Evolutionary conservation across 2,329 filamentous ascomycete species (phyloP).

Genomic region (Penicillium sp.): DNA sequence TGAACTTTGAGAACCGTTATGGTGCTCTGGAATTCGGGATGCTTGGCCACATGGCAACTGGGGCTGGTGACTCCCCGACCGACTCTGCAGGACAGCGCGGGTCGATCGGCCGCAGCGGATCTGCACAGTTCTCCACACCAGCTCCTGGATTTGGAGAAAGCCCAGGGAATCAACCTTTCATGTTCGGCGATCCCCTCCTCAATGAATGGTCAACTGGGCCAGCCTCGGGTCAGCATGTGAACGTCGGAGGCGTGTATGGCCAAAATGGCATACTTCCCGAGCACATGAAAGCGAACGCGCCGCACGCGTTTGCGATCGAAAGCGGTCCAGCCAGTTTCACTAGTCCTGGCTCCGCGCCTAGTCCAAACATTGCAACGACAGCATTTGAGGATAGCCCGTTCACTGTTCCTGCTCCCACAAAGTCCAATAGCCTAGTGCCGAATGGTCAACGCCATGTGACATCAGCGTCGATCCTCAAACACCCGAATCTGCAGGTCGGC

Average conservation of each 20-base stretch:
- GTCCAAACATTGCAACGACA: slow-evolving; percentile 47
- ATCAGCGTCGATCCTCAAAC: slow-evolving; percentile 47
- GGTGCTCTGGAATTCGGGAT: slow-evolving; percentile 95
- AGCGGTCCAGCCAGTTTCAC: slow-evolving; percentile 58
- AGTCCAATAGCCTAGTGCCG: slow-evolving; percentile 31
- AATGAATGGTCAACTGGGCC: slow-evolving; percentile 48
- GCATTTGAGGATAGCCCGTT: slow-evolving; percentile 44
- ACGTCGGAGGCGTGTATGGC: slow-evolving; percentile 38
- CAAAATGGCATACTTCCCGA: slow-evolving; percentile 40
- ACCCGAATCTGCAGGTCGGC: slow-evolving; percentile 38
- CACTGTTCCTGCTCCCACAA: slow-evolving; percentile 22
- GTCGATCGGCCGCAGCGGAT: slow-evolving; percentile 47
- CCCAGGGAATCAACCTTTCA: slow-evolving; percentile 46
- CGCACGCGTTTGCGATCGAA: slow-evolving; percentile 64
- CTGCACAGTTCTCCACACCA: slow-evolving; percentile 42
- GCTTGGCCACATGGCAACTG: slow-evolving; percentile 93
- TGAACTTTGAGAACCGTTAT: slow-evolving; percentile 96
- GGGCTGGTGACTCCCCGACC: slow-evolving; percentile 75
- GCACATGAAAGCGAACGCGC: slow-evolving; percentile 48
- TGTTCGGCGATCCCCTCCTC: slow-evolving; percentile 48
- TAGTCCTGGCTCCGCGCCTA: slow-evolving; percentile 60
- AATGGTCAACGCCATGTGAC: slow-evolving; percentile 41
- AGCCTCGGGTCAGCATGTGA: slow-evolving; percentile 36
- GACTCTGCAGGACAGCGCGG: slow-evolving; percentile 56
- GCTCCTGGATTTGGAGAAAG: slow-evolving; percentile 48